Conservation (phyloP, 345 rosid genomes). For the Eucalyptus cloeziana region DNA sequence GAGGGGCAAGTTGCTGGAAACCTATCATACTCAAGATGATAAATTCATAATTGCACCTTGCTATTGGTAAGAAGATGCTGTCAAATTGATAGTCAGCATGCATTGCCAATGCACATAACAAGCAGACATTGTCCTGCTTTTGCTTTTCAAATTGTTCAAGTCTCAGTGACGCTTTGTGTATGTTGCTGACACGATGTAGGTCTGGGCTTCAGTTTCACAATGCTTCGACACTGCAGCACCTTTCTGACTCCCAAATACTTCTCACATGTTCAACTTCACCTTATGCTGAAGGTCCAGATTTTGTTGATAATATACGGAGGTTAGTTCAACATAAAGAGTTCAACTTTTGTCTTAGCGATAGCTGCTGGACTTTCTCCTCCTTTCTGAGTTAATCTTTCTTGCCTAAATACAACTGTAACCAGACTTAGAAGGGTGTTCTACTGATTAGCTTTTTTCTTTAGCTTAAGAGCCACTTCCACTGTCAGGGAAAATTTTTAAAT, state of each 20-base stretch:
- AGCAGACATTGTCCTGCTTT: background rate
- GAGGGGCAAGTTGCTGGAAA: conserved; percentile 67
- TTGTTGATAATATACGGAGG: conserved; percentile 60
- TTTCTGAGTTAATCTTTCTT: background rate
- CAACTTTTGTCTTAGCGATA: background rate
- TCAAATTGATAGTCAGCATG: background rate
- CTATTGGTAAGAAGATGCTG: conserved; percentile 40
- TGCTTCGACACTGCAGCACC: conserved; percentile 20
- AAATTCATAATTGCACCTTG: conserved; percentile 62
- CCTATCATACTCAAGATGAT: conserved; percentile 65
- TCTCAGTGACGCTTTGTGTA: background rate
- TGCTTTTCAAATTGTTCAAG: background rate
- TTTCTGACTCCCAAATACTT: conserved; percentile 56
- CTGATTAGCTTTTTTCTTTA: background rate
- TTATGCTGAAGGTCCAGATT: conserved; percentile 72
- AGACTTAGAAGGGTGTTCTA: background rate
- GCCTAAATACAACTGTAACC: background rate
- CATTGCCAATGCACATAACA: background rate
- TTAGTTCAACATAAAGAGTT: background rate
- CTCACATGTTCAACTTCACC: conserved; percentile 67
- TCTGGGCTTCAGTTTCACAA: conserved; percentile 4
- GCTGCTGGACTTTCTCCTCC: background rate
- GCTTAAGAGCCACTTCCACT: background rate
- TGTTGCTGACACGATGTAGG: conserved; percentile 28
- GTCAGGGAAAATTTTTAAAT: background rate